Evolutionary conservation across 768 basidiomycete species (phyloP).

Genomic region (Pleurotus eryngii): DNA sequence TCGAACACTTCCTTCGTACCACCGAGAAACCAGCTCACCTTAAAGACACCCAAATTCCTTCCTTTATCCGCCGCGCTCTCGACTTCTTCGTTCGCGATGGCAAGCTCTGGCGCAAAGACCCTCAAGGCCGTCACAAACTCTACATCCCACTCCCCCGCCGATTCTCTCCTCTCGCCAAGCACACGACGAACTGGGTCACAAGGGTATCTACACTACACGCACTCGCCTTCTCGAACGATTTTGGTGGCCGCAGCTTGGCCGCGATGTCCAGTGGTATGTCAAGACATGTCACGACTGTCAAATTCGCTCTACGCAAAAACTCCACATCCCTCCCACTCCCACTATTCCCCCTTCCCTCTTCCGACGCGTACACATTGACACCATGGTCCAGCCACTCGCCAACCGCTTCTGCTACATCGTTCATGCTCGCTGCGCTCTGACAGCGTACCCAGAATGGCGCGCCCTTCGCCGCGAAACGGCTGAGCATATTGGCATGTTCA

Average conservation of each 20-base stretch:
- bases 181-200: conserved; percentile 23
- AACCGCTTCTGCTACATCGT: conserved; percentile 28
- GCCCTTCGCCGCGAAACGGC: conserved; percentile 26
- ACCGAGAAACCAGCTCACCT: not conserved
- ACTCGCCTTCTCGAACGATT: conserved; percentile 20
- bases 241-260: conserved; percentile 27
- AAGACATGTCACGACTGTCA: conserved; percentile 28
- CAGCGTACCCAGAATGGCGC: conserved; percentile 27
- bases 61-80: not conserved
- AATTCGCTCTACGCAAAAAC: conserved; percentile 16
- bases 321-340: conserved; percentile 16
- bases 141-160: conserved; percentile 13
- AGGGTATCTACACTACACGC: conserved; percentile 20
- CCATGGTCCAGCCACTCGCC: too few relatives aligned
- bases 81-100: conserved; percentile 3
- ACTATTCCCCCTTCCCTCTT: conserved; percentile 25
- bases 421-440: conserved; percentile 32
- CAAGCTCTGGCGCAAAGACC: conserved; percentile 19
- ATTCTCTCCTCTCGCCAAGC: conserved; percentile 14
- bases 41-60: not conserved
- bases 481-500: conserved; percentile 21
- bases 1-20: not conserved
- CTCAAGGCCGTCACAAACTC: conserved; percentile 18
- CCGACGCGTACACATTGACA: too few relatives aligned
- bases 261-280: conserved; percentile 22